Evolutionary conservation across 768 basidiomycete species (phyloP).

Genomic region (Boletus edulis): DNA sequence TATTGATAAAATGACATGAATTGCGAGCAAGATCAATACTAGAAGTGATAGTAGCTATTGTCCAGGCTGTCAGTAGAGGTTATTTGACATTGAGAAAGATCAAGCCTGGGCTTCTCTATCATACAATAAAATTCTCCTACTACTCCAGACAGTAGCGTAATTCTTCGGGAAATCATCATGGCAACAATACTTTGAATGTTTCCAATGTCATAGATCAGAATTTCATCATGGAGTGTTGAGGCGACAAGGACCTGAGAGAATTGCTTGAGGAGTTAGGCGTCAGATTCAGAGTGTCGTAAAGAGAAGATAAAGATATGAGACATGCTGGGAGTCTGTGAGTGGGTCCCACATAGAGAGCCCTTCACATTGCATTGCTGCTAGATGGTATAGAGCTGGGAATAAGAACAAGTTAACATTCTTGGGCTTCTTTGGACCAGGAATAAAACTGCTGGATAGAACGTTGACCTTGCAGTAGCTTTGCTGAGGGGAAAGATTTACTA

Average conservation of each 20-base stretch:
- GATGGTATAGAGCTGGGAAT: background rate
- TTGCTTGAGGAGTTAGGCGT: too few species aligned
- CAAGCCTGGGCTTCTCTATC: background rate
- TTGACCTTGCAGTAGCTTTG: background rate
- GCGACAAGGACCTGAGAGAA: too few species aligned
- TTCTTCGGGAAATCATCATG: background rate
- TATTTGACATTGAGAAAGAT: background rate
- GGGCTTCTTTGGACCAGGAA: background rate
- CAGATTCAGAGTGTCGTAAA: background rate
- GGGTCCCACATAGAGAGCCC: constrained; percentile 1
- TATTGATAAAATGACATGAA: background rate
- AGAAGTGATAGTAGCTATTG: background rate
- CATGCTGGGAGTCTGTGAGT: background rate
- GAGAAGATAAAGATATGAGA: background rate
- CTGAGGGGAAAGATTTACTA: constrained; percentile 6
- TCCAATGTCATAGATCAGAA: background rate
- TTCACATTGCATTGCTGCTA: background rate
- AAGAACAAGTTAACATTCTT: constrained; percentile 4
- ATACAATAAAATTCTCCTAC: background rate
- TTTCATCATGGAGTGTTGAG: too few species aligned
- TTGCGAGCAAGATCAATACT: background rate
- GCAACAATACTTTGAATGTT: background rate
- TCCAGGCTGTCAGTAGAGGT: background rate
- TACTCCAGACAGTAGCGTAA: background rate
- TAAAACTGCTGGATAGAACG: background rate